Evolutionary conservation across 2,329 filamentous ascomycete species (phyloP), one percentile per base, ranked within the genome.

Genomic region (Epichloe sp.): DNA sequence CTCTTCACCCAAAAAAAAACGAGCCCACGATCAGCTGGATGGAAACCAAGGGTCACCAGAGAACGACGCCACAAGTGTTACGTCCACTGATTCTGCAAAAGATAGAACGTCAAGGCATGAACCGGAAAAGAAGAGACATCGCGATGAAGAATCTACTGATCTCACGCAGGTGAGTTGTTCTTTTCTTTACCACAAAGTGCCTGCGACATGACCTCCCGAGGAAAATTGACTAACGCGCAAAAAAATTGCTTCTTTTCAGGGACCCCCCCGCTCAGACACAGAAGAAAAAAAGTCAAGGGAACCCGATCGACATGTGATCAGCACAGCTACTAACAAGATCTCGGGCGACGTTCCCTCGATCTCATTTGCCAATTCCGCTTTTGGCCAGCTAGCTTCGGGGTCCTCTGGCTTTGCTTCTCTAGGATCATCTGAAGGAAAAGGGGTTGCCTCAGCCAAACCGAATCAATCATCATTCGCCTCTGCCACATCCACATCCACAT

Each of bases 301-400:
- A 14, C 19, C 49, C 43, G 19, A 31, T 4, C 7, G n/a, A 19
- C 35, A 47, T 17, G 35, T 19, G 14, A 7, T 6, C 21, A 34
- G n/a, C 23, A 44, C 34, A 36, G 19, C 21, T 23, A 10, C 23
- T 51, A 40, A 14, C n/a, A 48, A 51, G 26, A 11, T 34, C 11
- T n/a, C 36, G 34, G 53, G 56, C 37, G 62, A 64, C 48, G 76
- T 79, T 17, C 80, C 83, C 6, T 55, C 73, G 12, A 77, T 78
- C 10, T 79, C 82, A 5, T 89, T 89, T 63, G 79, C 80, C 21
- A 74, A 73, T 46, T 89, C 85, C 3, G 79, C 77, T 17, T 82
- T 89, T 60, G 78, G 82, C 49, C 80, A 82, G 49, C 77, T 88
- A 51, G 75, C 83, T 7, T 70, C 76, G 23, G 76, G 78, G 5